Evolutionary conservation across 352 stramenopile species (phyloP).

Genomic region (Phytophthora pluvialis): DNA sequence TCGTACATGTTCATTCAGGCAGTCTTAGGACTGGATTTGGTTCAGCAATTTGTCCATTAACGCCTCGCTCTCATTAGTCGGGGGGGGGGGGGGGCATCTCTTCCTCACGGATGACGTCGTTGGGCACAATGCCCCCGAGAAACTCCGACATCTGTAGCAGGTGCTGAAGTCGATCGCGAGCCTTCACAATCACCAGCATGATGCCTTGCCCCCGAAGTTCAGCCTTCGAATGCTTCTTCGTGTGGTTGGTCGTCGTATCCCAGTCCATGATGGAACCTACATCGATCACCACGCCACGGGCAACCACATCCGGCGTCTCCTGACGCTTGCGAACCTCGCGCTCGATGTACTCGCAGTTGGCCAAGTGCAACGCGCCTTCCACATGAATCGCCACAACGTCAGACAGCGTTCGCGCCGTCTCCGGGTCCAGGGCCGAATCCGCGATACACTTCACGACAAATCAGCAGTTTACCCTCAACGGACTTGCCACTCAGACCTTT

Average conservation of each 20-base stretch:
- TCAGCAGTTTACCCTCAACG: too few relatives aligned
- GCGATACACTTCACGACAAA: slow-evolving; percentile 46
- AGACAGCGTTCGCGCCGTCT: slow-evolving; percentile 31
- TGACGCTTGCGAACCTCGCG: slow-evolving; percentile 44
- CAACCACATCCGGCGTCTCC: slow-evolving; percentile 38
- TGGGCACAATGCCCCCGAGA: slow-evolving; percentile 62
- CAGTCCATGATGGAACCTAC: slow-evolving; percentile 83
- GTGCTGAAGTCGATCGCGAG: slow-evolving; percentile 64
- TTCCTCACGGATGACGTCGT: slow-evolving; percentile 63
- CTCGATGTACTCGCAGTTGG: slow-evolving; percentile 69
- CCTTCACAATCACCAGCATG: slow-evolving; percentile 78
- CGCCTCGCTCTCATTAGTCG: slow-evolving; percentile 27
- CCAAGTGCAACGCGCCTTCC: slow-evolving; percentile 76
- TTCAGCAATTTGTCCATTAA: slow-evolving; percentile 19
- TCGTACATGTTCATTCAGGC: background rate
- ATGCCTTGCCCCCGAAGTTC: slow-evolving; percentile 64
- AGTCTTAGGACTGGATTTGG: slow-evolving; percentile 22
- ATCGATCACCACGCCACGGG: slow-evolving; percentile 74
- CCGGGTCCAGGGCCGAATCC: slow-evolving; percentile 34
- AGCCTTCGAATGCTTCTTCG: slow-evolving; percentile 82
- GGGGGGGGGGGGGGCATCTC: slow-evolving; percentile 19
- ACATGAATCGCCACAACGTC: slow-evolving; percentile 67
- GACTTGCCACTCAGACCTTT: too few relatives aligned
- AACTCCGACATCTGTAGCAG: slow-evolving; percentile 73
- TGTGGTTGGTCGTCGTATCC: slow-evolving; percentile 86